A percentile compares a stretch with the other conserved stretches of the same genome.
phyloP scores from a whole-genome alignment of 2,329 filamentous ascomycete genomes.

The Rugonectria rugulosa region DNA sequence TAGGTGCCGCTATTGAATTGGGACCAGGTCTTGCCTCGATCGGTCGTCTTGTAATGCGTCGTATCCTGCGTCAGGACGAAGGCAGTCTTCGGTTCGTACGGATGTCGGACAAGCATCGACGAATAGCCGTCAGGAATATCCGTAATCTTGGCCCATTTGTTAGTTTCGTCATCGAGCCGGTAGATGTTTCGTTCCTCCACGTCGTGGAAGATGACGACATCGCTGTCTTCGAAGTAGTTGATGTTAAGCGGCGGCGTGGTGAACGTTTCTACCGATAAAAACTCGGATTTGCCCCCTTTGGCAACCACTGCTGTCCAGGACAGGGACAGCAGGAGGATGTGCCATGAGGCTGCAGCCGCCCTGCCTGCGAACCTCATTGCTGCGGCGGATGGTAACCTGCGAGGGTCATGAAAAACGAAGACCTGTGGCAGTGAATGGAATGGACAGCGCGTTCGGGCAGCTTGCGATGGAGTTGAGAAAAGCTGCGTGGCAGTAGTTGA shows the following conservation, averaged over 20 bases:
- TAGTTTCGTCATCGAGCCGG: slow-evolving; percentile 82
- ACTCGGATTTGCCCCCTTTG: slow-evolving; percentile 70
- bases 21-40: slow-evolving; percentile 84
- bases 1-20: slow-evolving; percentile 70
- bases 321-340: slow-evolving; percentile 60
- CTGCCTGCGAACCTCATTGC: slow-evolving; percentile 64
- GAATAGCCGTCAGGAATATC: slow-evolving; percentile 70
- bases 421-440: slow-evolving; percentile 1
- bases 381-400: slow-evolving; percentile 43
- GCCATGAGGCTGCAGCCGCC: slow-evolving; percentile 54
- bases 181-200: slow-evolving; percentile 69
- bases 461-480: slow-evolving; percentile 15
- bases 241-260: slow-evolving; percentile 71
- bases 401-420: slow-evolving; percentile 51
- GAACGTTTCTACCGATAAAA: slow-evolving; percentile 69
- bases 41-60: slow-evolving; percentile 82
- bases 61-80: slow-evolving; percentile 76
- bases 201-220: slow-evolving; percentile 81
- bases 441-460: slow-evolving; percentile 3
- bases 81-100: slow-evolving; percentile 79
- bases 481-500: slow-evolving; percentile 9
- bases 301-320: slow-evolving; percentile 52
- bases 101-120: slow-evolving; percentile 74
- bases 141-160: slow-evolving; percentile 73
- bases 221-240: slow-evolving; percentile 91